Conservation (phyloP, 305 asterid genomes). For the Solanum hybrid region DNA sequence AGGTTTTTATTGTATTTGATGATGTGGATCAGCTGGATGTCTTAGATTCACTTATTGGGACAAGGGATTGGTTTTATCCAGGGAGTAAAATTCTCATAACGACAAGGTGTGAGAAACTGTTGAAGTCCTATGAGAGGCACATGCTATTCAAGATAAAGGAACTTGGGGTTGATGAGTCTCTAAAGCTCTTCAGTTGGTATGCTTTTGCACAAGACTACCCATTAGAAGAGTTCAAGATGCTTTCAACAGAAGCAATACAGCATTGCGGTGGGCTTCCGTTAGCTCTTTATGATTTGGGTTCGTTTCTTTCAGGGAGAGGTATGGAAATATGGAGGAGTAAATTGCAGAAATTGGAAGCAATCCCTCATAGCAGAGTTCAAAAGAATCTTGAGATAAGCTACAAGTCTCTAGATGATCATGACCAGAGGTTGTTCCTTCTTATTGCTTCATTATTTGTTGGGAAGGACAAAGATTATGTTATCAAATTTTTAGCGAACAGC, state of each 20-base stretch:
- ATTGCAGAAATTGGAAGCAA: conserved; percentile 8
- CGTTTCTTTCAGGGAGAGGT: conserved; percentile 4
- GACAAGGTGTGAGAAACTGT: conserved; percentile 9
- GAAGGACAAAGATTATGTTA: conserved; percentile 10
- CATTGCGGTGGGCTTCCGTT: conserved; percentile 21
- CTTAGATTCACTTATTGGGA: conserved; percentile 10
- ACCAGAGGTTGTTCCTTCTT: conserved; percentile 16
- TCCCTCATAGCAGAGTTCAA: conserved; percentile 3
- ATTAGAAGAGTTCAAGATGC: background rate
- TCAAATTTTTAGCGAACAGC: conserved; percentile 2
- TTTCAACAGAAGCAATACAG: background rate
- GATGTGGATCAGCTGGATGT: conserved; percentile 14
- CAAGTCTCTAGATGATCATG: conserved; percentile 14
- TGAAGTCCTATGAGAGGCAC: background rate
- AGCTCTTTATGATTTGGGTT: conserved; percentile 21
- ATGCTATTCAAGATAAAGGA: background rate
- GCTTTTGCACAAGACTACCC: conserved; percentile 23
- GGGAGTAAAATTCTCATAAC: conserved; percentile 21
- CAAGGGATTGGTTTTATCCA: conserved; percentile 9
- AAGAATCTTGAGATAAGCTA: conserved; percentile 10
- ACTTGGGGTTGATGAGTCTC: conserved; percentile 9
- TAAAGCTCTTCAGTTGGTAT: conserved; percentile 20
- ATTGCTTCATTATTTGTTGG: conserved; percentile 21
- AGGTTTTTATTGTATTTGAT: conserved; percentile 17
- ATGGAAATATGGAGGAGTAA: conserved; percentile 11